Conservation (phyloP, 1,139 yeast genomes). For the Geotrichum australiense region DNA sequence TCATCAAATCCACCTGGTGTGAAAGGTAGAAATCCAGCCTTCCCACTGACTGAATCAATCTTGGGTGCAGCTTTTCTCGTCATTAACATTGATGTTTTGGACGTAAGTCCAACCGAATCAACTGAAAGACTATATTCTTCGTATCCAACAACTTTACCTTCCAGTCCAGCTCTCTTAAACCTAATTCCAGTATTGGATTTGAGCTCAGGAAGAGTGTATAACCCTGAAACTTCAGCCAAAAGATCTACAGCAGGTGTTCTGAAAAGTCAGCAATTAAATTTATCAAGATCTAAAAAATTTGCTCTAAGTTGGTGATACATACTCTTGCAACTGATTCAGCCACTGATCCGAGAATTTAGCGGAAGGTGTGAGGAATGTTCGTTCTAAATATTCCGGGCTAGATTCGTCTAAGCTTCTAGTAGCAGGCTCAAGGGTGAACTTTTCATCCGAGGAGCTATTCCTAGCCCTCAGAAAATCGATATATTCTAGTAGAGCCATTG, state of each 20-base stretch:
- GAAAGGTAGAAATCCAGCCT: constrained; percentile 75
- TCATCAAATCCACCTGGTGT: constrained; percentile 80
- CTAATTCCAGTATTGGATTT: constrained; percentile 38
- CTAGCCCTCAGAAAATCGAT: constrained; percentile 12
- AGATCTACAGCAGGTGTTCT: constrained; percentile 36
- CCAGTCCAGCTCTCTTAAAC: constrained; percentile 56
- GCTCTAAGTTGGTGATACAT: constrained; percentile 16
- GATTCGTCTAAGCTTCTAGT: constrained; percentile 12
- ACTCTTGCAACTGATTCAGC: constrained; percentile 34
- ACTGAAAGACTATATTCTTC: constrained; percentile 50
- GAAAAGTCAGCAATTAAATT: constrained; percentile 20
- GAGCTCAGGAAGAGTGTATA: constrained; percentile 35
- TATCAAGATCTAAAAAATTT: neutral
- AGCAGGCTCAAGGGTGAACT: neutral
- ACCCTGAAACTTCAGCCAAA: constrained; percentile 29
- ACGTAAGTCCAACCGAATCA: constrained; percentile 48
- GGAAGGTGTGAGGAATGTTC: constrained; percentile 32
- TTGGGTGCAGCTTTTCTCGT: constrained; percentile 61
- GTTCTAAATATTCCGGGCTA: constrained; percentile 23
- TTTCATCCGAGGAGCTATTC: neutral
- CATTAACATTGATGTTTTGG: constrained; percentile 66
- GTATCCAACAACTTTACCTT: constrained; percentile 58
- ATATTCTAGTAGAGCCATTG: constrained; percentile 10
- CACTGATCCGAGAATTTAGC: constrained; percentile 30
- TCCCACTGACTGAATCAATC: constrained; percentile 58